Conservation (phyloP, 192 early-diverging fungal genomes). For the Coemansia sp. region DNA sequence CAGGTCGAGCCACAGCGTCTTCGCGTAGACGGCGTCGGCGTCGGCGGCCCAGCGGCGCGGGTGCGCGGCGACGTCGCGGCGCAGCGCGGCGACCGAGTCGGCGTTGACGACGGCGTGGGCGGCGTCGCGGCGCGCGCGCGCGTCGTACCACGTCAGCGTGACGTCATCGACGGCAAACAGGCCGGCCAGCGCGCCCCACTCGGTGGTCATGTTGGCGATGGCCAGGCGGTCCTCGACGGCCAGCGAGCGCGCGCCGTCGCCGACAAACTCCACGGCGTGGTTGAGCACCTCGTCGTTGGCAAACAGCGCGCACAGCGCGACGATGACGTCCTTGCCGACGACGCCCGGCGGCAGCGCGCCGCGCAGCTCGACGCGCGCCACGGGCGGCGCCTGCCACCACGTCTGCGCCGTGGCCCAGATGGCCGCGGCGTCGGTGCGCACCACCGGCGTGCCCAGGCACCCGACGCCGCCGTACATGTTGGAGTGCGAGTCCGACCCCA, state of each 20-base stretch:
- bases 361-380: conserved; percentile 83
- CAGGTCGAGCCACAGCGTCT: conserved; percentile 84
- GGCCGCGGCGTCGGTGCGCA: conserved; percentile 95
- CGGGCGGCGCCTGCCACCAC: conserved; percentile 99
- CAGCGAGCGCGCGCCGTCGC: conserved; percentile 58
- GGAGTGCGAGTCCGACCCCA: conserved; percentile 97
- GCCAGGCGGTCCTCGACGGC: conserved; percentile 88
- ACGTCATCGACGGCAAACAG: conserved; percentile 89
- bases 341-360: conserved; percentile 75
- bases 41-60: conserved; percentile 43
- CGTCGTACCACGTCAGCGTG: conserved; percentile 68
- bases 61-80: conserved; percentile 28
- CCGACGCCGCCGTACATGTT: conserved; percentile 99
- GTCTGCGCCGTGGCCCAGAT: conserved; percentile 97
- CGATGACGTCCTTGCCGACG: conserved; percentile 96
- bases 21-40: conserved; percentile 70
- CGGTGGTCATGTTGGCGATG: conserved; percentile 99
- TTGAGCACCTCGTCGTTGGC: conserved; percentile 95
- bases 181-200: conserved; percentile 98
- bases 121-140: conserved; percentile 43
- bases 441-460: conserved; percentile 91
- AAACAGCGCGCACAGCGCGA: conserved; percentile 87
- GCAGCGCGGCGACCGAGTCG: conserved; percentile 48
- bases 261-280: conserved; percentile 92
- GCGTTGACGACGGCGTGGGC: conserved; percentile 48